Base-by-base conservation (phyloP, 2,329 filamentous ascomycete genomes). In the Cladosporium sphaerospermum region DNA sequence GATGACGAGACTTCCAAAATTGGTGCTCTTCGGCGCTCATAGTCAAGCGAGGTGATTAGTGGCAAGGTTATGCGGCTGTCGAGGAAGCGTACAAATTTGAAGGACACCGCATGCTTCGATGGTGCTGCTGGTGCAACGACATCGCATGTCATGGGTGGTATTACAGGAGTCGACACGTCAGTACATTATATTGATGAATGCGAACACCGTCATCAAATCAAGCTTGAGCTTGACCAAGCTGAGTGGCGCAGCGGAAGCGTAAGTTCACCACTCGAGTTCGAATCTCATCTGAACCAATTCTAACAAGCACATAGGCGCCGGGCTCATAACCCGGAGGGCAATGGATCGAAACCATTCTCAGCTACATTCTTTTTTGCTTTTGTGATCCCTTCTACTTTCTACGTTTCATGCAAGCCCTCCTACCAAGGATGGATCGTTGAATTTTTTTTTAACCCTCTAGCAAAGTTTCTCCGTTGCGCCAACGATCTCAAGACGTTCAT, bases 261-360 rank as follows among this genome's bases (percentile, higher is more conserved):
- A 47, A 47, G 45, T 28, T 37, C 18, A 18, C 9, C 13, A 32
- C 18, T 18, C 37, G 8, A 2, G 28, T n/a, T n/a, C 9, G 9
- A 9, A 2, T 18, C 3, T 32, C 11, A 14, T n/a, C 1, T 6
- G 19, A 39, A 14, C 16, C 5, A 48, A 36, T 19, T 36, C 45
- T 48, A 14, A 48, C 45, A 48, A 19, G 5, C 19, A 18, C 9
- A 3, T 23, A 34, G 45, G 34, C 34, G 23, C 61, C 61, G 61
- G 61, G 62, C 62, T 64, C 62, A 63, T 63, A 63, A 63, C 61
- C 61, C 61, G 60, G 59, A 62, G 60, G 61, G 49, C 60, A 57
- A 57, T 58, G 56, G 60, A 62, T 62, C 60, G 60, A 62, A 62
- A 62, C 60, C 58, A 59, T 59, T 57, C 59, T 59, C 51, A 62